Conservation (phyloP, 805 yeast species). For the Dipodascus geniculatus region DNA sequence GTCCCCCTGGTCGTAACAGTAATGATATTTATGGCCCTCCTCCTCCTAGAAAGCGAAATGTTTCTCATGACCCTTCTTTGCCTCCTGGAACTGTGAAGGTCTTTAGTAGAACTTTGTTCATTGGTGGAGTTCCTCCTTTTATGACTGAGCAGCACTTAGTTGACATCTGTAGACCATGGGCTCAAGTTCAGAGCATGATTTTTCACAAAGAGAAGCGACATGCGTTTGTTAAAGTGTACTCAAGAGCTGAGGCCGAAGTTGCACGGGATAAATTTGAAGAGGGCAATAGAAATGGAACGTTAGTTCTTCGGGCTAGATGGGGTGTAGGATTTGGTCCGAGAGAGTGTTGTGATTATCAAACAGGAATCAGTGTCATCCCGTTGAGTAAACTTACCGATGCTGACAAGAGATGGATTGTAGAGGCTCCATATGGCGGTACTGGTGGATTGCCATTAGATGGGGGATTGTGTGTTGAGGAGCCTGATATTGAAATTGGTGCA, state of each 20-base stretch:
- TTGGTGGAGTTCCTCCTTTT: conserved; percentile 82
- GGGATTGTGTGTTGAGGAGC: conserved; percentile 86
- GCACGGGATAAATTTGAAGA: conserved; percentile 57
- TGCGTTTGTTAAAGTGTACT: conserved; percentile 90
- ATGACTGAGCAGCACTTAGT: conserved; percentile 71
- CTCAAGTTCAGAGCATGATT: conserved; percentile 85
- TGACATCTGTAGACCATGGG: conserved; percentile 65
- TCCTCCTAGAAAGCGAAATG: conserved; percentile 39
- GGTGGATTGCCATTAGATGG: conserved; percentile 72
- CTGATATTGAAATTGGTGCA: conserved; percentile 92
- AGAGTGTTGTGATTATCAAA: conserved; percentile 92
- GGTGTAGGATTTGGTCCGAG: conserved; percentile 99
- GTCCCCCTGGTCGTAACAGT: conserved; percentile 3
- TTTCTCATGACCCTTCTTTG: conserved; percentile 55
- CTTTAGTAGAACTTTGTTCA: conserved; percentile 77
- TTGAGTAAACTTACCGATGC: conserved; percentile 85
- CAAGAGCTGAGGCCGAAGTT: conserved; percentile 82
- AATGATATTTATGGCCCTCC: conserved; percentile 7
- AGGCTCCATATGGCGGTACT: conserved; percentile 96
- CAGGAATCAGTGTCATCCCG: conserved; percentile 82
- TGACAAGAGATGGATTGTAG: conserved; percentile 76
- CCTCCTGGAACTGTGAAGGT: conserved; percentile 78
- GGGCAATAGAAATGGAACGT: conserved; percentile 46
- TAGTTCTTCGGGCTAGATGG: conserved; percentile 81
- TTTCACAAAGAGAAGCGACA: conserved; percentile 83